Base-by-base conservation (phyloP, 2,329 filamentous ascomycete genomes). In the Colletotrichum musicola region DNA sequence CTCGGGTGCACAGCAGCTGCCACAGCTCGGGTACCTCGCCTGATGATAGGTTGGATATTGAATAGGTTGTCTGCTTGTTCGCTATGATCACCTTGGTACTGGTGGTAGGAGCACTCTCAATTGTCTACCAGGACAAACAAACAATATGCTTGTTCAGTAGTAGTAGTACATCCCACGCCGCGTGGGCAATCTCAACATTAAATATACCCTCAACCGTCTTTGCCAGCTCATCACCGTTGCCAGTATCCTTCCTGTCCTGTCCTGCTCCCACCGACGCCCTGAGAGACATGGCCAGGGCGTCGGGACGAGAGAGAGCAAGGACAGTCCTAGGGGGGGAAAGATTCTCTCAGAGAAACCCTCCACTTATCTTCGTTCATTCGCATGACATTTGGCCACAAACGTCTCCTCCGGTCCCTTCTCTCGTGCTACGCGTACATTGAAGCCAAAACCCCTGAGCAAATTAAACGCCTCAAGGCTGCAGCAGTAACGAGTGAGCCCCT, bases 381-480 rank as follows among this genome's bases (percentile, higher is more conserved):
- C 61, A 57, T 68, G 62, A 58, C 47, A 22, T 62, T 40, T 54
- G 35, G 30, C 9, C 30, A 50, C 10, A 61, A 55, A 44, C 47
- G 27, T 47, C 54, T 42, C 54, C 55, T 55, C 54, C 6, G 53
- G 30, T 42, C 50, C 47, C 62, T 60, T 46, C 56, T 46, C 55
- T 68, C 62, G 65, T 65, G 62, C 62, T 65, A 46, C 62, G 62
- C 62, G 50, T 68, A 65, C 35, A 61, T 16, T 55, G 13, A 68
- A 22, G 13, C 30, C 50, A 20, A 67, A 50, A 6, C 56, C 49
- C 42, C 16, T n/a, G 55, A 53, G 65, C 61, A 68, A 38, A 57
- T 51, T 60, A 53, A 65, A 66, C 55, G 66, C 55, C 66, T 42
- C 50, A 35, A 44, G 44, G 56, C 62, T 65, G 50, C 20, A 20